A percentile compares a stretch with the other conserved stretches of the same genome.
Evolutionary conservation across 441 rosid species (phyloP).

Genomic region (Gossypium schwendimanii): DNA sequence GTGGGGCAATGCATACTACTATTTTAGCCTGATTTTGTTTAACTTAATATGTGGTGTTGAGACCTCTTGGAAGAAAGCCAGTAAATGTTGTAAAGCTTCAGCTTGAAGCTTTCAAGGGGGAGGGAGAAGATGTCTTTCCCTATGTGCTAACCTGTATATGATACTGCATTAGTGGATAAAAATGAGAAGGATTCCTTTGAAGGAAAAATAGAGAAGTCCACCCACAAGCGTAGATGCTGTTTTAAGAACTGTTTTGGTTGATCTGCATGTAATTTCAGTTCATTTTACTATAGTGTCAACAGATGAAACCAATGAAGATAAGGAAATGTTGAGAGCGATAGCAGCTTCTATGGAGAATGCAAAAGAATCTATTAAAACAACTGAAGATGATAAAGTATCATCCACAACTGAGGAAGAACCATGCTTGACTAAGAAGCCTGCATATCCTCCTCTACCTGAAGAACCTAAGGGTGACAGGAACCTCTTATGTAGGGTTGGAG

Average conservation of each 20-base stretch:
- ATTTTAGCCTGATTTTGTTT: neutral
- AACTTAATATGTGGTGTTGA: neutral
- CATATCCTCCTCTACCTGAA: slow-evolving; percentile 66
- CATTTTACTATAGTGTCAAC: slow-evolving; percentile 16
- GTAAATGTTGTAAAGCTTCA: slow-evolving; percentile 1
- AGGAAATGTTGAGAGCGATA: slow-evolving; percentile 47
- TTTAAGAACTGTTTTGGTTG: neutral
- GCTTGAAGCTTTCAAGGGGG: neutral
- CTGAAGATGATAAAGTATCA: slow-evolving; percentile 23
- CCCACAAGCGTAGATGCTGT: neutral
- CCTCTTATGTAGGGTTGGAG: slow-evolving; percentile 76
- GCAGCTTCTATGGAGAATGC: slow-evolving; percentile 53
- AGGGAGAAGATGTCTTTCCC: neutral
- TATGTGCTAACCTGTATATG: neutral
- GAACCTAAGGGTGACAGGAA: slow-evolving; percentile 77
- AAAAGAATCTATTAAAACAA: slow-evolving; percentile 28
- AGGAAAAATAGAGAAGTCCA: neutral
- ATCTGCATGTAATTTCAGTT: slow-evolving; percentile 7
- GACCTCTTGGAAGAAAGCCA: neutral
- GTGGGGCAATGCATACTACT: neutral
- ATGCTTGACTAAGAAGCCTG: slow-evolving; percentile 30
- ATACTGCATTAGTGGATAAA: neutral
- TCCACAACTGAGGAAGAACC: slow-evolving; percentile 37
- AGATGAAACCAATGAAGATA: slow-evolving; percentile 41
- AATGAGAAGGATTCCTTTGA: neutral